Evolutionary conservation across 495 filamentous ascomycete genomes (phyloP), one percentile per base, ranked within the genome.

Genomic region (Trichoderma gamsii): DNA sequence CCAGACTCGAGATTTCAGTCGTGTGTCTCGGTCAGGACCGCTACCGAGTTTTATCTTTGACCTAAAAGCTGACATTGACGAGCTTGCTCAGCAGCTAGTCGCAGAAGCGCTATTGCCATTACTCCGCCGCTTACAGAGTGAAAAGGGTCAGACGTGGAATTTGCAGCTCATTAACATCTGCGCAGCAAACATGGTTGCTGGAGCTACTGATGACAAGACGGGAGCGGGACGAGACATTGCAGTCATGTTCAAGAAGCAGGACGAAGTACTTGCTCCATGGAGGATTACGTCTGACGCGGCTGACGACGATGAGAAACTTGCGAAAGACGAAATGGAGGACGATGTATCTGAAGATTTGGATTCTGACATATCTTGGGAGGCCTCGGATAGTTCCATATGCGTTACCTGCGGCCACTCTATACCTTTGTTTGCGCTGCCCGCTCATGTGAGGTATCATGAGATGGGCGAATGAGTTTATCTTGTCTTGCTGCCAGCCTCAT

Each of bases 111-210:
- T 92, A 15, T 66, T 92, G 7, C 82, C 85, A 0, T 80, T 96
- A 75, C 95, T 97, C 72, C 85, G 86, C 15, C 87, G 85, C 68
- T 78, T 97, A 16, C 88, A 94, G 70, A 86, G 88, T 0, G 86
- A 87, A 70, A 84, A 83, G 68, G 80, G 79, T 4, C 70, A 70
- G 25, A 89, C 86, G 7, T 96, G 91, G 89, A 89, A 92, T 72
- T 78, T 96, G 16, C 90, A 89, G 66, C 74, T 97, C 51, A 78
- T 98, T 65, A 98, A 98, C 72, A 77, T 98, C 16, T 92, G 90
- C 25, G 92, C 92, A 2, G 90, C 90, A 1, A 93, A 96, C 72
- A 93, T 98, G 87, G 82, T 85, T 2, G 85, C 88, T 68, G 83
- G 81, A 23, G 87, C 84, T 3, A 73, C 79, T 65, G 82, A 82